These are phyloP conservation scores for Xylaria grammica DNA, from an alignment of 495 filamentous ascomycete genomes.

Conservation along the genomic window DNA sequence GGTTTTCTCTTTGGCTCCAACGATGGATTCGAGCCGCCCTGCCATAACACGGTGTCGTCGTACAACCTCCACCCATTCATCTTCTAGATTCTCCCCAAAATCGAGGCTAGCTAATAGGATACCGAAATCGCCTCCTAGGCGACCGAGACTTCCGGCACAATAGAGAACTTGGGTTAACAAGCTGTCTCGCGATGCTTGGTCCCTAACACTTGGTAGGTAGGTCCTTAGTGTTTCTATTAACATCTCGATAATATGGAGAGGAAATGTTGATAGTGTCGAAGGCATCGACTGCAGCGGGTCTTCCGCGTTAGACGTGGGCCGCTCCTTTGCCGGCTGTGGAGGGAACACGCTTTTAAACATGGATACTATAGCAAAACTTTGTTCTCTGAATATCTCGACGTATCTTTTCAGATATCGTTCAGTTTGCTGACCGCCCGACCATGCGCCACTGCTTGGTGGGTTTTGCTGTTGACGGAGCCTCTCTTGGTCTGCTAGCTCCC, in stretches of 20 bases:
- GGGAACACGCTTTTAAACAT: slow-evolving; percentile 92
- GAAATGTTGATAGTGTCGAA: slow-evolving; percentile 80
- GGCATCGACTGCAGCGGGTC: slow-evolving; percentile 75
- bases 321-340: slow-evolving; percentile 41
- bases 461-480: slow-evolving; percentile 51
- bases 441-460: slow-evolving; percentile 41
- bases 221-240: slow-evolving; percentile 75
- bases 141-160: slow-evolving; percentile 89
- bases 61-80: slow-evolving; percentile 91
- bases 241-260: slow-evolving; percentile 81
- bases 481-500: slow-evolving; percentile 90
- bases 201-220: slow-evolving; percentile 84
- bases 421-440: slow-evolving; percentile 86
- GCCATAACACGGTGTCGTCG: slow-evolving; percentile 87
- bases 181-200: slow-evolving; percentile 79
- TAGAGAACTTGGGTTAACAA: slow-evolving; percentile 94
- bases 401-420: slow-evolving; percentile 94
- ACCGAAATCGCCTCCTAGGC: slow-evolving; percentile 92
- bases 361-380: slow-evolving; percentile 92
- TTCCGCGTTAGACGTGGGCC: slow-evolving; percentile 30
- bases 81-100: slow-evolving; percentile 59
- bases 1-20: slow-evolving; percentile 51
- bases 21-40: slow-evolving; percentile 82
- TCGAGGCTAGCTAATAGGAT: slow-evolving; percentile 78
- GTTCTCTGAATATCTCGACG: slow-evolving; percentile 97